Percentiles rank a stretch among this genome's conserved stretches.
These are phyloP conservation scores for Globisporangium abappressorium DNA, from an alignment of 352 stramenopile genomes.

Conservation along the genomic window DNA sequence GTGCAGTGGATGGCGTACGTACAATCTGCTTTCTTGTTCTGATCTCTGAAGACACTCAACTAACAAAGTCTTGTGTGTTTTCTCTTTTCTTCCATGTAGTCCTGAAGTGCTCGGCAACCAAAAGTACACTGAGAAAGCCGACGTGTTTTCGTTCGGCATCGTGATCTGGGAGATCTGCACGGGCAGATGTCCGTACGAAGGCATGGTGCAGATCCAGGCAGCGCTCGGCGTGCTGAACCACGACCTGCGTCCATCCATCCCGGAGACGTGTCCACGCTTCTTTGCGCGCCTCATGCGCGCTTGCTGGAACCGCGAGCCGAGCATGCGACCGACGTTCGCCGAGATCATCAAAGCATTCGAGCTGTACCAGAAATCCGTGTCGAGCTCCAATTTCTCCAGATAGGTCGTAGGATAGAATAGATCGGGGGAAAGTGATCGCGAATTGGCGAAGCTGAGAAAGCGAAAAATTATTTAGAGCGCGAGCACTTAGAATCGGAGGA, in stretches of 20 bases:
- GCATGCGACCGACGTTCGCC: slow-evolving; percentile 65
- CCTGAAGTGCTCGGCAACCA: slow-evolving; percentile 86
- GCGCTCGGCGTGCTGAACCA: slow-evolving; percentile 80
- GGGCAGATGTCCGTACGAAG: slow-evolving; percentile 85
- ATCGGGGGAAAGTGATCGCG: not conserved
- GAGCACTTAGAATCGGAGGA: not conserved
- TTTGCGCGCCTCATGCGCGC: slow-evolving; percentile 72
- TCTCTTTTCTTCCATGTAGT: slow-evolving; percentile 27
- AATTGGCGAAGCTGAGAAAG: slow-evolving; percentile 7
- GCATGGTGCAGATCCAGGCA: slow-evolving; percentile 87
- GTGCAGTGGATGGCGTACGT: slow-evolving; percentile 88
- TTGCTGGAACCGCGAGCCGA: slow-evolving; percentile 77
- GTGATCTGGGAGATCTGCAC: slow-evolving; percentile 94
- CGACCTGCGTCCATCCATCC: slow-evolving; percentile 65
- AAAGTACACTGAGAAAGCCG: slow-evolving; percentile 92
- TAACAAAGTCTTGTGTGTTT: not conserved
- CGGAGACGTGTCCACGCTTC: slow-evolving; percentile 57
- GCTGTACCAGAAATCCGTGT: slow-evolving; percentile 25
- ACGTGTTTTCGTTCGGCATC: slow-evolving; percentile 93
- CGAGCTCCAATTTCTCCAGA: slow-evolving; percentile 11
- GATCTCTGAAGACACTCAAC: not conserved
- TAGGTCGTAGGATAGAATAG: slow-evolving; percentile 7
- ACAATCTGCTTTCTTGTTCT: slow-evolving; percentile 1
- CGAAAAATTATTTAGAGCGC: slow-evolving; percentile 13
- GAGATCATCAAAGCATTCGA: slow-evolving; percentile 58